phyloP scores from a whole-genome alignment of 75 land plant genomes.

The Sequoiadendron giganteum region DNA sequence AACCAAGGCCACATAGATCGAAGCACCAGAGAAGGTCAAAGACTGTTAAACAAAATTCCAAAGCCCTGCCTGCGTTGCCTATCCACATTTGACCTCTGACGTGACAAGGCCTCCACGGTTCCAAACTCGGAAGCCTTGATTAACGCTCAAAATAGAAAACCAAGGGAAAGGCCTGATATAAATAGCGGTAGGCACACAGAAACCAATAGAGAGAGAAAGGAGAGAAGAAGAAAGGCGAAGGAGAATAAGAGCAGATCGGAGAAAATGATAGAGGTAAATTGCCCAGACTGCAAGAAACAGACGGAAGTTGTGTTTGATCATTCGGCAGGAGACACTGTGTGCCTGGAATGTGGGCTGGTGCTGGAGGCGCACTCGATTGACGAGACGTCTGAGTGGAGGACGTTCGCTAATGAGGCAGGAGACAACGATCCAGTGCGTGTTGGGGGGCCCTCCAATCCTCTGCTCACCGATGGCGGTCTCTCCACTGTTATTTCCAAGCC shows the following conservation, averaged over 20 bases:
- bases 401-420: constrained; percentile 27
- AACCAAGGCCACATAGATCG: too few species aligned
- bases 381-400: constrained; percentile 98
- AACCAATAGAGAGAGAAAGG: background rate
- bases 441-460: constrained; percentile 46
- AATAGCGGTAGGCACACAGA: background rate
- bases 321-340: constrained; percentile 91
- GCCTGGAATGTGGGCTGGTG: constrained; percentile 90
- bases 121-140: background rate
- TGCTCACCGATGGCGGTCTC: constrained; percentile 50
- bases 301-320: constrained; percentile 94
- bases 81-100: background rate
- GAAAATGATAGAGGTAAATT: constrained; percentile 58
- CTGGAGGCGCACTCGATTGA: constrained; percentile 90
- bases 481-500: constrained; percentile 42
- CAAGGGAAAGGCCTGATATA: background rate
- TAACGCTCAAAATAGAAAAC: background rate
- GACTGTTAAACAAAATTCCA: background rate
- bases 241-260: background rate
- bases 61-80: background rate
- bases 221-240: too few species aligned
- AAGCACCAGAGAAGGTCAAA: too few species aligned
- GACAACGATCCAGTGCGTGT: constrained; percentile 44
- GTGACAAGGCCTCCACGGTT: background rate
- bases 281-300: constrained; percentile 76